These are phyloP conservation scores for Odonthalia washingtoniensis DNA, from an alignment of 31 red algal genomes.

Conservation along the genomic window DNA sequence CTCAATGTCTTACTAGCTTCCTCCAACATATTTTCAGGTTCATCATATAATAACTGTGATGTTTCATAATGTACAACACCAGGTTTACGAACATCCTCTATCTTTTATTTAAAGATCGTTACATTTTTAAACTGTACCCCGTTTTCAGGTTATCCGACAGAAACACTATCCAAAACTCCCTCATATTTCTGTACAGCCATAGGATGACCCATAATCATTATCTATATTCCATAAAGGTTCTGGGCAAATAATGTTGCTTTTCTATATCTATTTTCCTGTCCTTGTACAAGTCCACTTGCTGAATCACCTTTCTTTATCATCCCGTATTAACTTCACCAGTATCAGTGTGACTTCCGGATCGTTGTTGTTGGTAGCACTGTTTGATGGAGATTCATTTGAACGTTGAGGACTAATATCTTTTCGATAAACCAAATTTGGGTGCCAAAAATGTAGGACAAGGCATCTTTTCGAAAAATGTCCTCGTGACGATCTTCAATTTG, in stretches of 20 bases:
- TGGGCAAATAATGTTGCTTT: constrained; percentile 35
- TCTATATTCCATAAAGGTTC: not conserved
- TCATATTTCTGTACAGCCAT: not conserved
- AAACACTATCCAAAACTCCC: not conserved
- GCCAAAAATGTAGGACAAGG: no score
- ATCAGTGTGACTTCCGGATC: no score
- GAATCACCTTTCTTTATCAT: no score
- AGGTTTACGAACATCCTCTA: constrained; percentile 40
- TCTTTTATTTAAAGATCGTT: constrained; percentile 49
- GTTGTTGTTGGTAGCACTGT: no score
- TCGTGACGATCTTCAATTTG: no score
- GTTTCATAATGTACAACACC: constrained; percentile 69
- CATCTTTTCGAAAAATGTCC: no score
- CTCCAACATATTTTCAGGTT: constrained; percentile 59
- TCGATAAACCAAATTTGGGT: no score
- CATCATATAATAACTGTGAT: constrained; percentile 50
- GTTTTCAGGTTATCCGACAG: constrained; percentile 43
- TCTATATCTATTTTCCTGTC: not conserved
- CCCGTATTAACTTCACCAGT: no score
- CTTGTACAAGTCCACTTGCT: not conserved
- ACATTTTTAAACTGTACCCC: constrained; percentile 63
- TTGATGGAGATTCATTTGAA: no score
- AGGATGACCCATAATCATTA: not conserved
- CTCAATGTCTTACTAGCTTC: constrained; percentile 57
- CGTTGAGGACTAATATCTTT: no score